Evolutionary conservation across 2,329 filamentous ascomycete species (phyloP).

Genomic region (Dothideomycetes sp.): DNA sequence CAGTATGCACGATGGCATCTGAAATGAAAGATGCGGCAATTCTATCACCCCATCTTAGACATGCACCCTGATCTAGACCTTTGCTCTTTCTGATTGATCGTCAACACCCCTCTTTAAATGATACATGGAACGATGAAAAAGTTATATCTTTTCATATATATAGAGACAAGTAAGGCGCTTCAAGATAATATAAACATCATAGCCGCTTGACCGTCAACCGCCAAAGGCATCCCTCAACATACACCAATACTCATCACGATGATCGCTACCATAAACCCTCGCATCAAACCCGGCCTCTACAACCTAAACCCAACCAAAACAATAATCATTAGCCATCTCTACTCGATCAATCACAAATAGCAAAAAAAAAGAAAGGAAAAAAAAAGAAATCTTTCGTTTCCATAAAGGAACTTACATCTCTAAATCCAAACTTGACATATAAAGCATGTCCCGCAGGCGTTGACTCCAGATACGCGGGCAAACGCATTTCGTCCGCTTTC

Average conservation of each 20-base stretch:
- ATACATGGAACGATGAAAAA: too few relatives aligned
- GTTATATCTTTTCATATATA: too few relatives aligned
- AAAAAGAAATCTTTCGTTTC: too few relatives aligned
- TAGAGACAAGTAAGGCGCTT: too few relatives aligned
- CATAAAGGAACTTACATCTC: slow-evolving; percentile 12
- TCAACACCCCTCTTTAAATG: background rate
- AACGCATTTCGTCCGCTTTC: slow-evolving; percentile 27
- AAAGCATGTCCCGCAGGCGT: slow-evolving; percentile 24
- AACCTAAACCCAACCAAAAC: background rate
- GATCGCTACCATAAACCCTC: slow-evolving; percentile 14
- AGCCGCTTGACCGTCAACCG: slow-evolving; percentile 8
- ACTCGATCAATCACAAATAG: background rate
- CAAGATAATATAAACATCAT: too few relatives aligned
- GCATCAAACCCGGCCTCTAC: slow-evolving; percentile 15
- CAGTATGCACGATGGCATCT: too few relatives aligned
- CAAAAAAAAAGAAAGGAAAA: too few relatives aligned
- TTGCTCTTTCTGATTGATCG: background rate
- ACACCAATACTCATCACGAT: slow-evolving; percentile 16
- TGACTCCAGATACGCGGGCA: slow-evolving; percentile 30
- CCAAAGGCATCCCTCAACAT: slow-evolving; percentile 16
- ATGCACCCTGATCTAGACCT: background rate
- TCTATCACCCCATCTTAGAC: background rate
- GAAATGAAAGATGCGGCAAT: too few relatives aligned
- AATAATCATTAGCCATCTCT: background rate
- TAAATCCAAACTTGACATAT: slow-evolving; percentile 31